phyloP scores from a whole-genome alignment of 2,329 filamentous ascomycete species.

The Colletotrichum australisinense region DNA sequence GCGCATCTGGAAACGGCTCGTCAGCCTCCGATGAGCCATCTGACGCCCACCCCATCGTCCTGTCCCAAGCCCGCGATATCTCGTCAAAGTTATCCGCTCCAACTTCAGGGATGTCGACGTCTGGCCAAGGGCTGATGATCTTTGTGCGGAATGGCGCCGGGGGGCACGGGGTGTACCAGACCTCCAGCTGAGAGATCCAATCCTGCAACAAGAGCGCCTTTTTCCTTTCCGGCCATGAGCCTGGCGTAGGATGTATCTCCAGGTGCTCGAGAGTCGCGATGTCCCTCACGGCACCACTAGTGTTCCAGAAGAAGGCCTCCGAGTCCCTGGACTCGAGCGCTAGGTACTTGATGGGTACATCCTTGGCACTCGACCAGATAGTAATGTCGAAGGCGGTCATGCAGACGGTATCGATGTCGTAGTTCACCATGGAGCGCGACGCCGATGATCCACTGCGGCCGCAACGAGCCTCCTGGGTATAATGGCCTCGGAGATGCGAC shows the following conservation, averaged over 20 bases:
- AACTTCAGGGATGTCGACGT: constrained; percentile 19
- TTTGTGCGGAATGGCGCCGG: constrained; percentile 4
- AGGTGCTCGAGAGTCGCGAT: constrained; percentile 10
- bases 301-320: constrained; percentile 19
- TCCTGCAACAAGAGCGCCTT: neutral
- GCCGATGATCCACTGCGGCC: constrained; percentile 11
- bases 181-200: constrained; percentile 11
- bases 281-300: constrained; percentile 16
- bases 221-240: constrained; percentile 17
- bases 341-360: constrained; percentile 16
- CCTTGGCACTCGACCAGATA: constrained; percentile 16
- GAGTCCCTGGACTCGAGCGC: constrained; percentile 16
- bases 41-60: neutral
- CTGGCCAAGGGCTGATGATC: constrained; percentile 13
- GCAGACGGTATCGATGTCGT: constrained; percentile 18
- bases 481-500: constrained; percentile 8
- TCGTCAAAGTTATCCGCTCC: constrained; percentile 18
- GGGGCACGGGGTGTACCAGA: constrained; percentile 1
- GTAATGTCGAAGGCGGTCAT: constrained; percentile 18
- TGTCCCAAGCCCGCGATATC: constrained; percentile 2
- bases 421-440: constrained; percentile 18
- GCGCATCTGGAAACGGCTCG: neutral
- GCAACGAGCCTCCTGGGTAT: constrained; percentile 5
- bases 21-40: constrained; percentile 11
- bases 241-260: constrained; percentile 17